Conservation (phyloP, 176 grass and related monocot species). For the Melocanna baccifera region DNA sequence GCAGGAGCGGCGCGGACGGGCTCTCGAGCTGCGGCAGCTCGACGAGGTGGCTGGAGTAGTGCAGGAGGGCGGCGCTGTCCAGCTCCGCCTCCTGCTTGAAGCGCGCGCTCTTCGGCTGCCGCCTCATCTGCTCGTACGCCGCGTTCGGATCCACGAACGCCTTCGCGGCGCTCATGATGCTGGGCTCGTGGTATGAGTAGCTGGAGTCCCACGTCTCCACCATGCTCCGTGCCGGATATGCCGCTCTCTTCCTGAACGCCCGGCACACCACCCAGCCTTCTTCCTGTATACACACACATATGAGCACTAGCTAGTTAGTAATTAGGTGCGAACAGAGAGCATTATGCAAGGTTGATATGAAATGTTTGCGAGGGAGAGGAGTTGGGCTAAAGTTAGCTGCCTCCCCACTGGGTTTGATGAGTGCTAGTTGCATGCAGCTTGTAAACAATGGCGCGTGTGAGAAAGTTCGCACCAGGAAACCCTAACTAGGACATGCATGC, state of each 20-base stretch:
- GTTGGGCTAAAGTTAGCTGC: not conserved
- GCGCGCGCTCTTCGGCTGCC: slow-evolving; percentile 31
- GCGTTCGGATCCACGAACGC: slow-evolving; percentile 33
- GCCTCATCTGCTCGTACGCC: slow-evolving; percentile 49
- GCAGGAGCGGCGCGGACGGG: slow-evolving; percentile 41
- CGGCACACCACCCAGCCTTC: slow-evolving; percentile 98
- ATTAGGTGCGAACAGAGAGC: not conserved
- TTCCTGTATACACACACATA: slow-evolving; percentile 52
- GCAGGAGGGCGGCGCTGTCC: slow-evolving; percentile 41
- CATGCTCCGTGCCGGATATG: slow-evolving; percentile 48
- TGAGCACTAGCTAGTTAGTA: not conserved
- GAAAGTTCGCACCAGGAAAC: slow-evolving; percentile 42
- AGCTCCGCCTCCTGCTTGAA: slow-evolving; percentile 62
- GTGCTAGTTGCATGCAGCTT: slow-evolving; percentile 35
- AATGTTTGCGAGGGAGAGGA: not conserved
- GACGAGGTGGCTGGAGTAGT: slow-evolving; percentile 49
- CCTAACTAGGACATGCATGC: slow-evolving; percentile 38
- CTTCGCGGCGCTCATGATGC: slow-evolving; percentile 1
- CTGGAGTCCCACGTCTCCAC: slow-evolving; percentile 54
- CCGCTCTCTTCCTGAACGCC: slow-evolving; percentile 89
- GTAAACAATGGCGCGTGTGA: slow-evolving; percentile 33
- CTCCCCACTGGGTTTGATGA: slow-evolving; percentile 24
- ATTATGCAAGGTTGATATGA: not conserved
- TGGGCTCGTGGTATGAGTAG: slow-evolving; percentile 52
- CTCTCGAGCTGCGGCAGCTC: slow-evolving; percentile 74